Conservation (phyloP, 768 basidiomycete species). For the Serendipita sp. region DNA sequence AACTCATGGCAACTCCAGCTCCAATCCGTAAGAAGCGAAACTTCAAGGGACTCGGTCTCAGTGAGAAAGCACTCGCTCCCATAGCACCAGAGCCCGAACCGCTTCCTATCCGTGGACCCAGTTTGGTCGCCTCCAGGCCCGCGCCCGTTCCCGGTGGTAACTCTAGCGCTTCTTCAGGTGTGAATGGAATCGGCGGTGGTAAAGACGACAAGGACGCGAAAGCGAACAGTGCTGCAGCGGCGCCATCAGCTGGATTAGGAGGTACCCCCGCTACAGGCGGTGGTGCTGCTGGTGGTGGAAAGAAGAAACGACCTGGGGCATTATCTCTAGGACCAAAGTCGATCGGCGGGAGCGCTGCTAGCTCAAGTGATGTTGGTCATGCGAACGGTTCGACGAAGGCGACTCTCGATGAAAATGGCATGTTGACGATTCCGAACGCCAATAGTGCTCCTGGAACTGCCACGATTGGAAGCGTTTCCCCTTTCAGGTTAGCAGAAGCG, state of each 20-base stretch:
- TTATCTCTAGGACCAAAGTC: not conserved
- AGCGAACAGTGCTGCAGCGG: slow-evolving; percentile 18
- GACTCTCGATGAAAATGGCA: not conserved
- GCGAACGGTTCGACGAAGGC: not conserved
- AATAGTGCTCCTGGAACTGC: slow-evolving; percentile 4
- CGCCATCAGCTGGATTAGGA: slow-evolving; percentile 13
- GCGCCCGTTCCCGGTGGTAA: slow-evolving; percentile 19
- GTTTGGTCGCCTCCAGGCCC: slow-evolving; percentile 19
- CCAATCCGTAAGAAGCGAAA: slow-evolving; percentile 77
- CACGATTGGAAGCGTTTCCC: not conserved
- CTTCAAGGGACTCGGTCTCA: slow-evolving; percentile 72
- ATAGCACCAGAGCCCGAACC: slow-evolving; percentile 9
- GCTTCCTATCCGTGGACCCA: slow-evolving; percentile 25
- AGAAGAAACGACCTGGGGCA: not conserved
- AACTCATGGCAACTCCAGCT: not conserved
- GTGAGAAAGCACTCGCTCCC: slow-evolving; percentile 22
- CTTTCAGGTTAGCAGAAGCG: not conserved
- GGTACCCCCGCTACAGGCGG: slow-evolving; percentile 7
- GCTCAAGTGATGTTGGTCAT: not conserved
- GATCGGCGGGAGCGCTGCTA: not conserved
- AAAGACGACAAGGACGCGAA: slow-evolving; percentile 10
- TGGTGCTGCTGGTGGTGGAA: not conserved
- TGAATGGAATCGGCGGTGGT: slow-evolving; percentile 29
- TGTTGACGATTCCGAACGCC: not conserved
- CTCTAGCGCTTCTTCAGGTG: slow-evolving; percentile 20